phyloP scores from a whole-genome alignment of 768 basidiomycete genomes.

The Scleroderma citrinum region DNA sequence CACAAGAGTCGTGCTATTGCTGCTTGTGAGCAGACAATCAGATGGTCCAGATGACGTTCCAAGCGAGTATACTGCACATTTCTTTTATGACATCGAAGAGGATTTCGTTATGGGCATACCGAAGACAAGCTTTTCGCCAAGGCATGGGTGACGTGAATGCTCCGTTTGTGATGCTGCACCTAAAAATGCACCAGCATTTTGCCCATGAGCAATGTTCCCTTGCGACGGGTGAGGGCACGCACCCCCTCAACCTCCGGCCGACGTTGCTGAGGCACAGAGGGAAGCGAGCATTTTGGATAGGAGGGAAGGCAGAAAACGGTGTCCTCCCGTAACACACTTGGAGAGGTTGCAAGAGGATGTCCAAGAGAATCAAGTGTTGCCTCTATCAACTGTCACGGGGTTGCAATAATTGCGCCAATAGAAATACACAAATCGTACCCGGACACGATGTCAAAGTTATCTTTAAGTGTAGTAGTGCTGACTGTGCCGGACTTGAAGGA shows the following conservation, averaged over 20 bases:
- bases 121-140: slow-evolving; percentile 82
- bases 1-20: slow-evolving; percentile 61
- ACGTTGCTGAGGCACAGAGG: slow-evolving; percentile 20
- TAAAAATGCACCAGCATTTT: slow-evolving; percentile 2
- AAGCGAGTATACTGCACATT: slow-evolving; percentile 44
- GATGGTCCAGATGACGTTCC: slow-evolving; percentile 13
- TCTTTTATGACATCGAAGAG: slow-evolving; percentile 89
- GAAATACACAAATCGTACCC: slow-evolving; percentile 41
- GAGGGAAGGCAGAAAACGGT: slow-evolving; percentile 87
- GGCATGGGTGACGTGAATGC: slow-evolving; percentile 88
- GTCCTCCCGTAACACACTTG: slow-evolving; percentile 84
- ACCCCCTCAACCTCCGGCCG: slow-evolving; percentile 26
- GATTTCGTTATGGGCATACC: slow-evolving; percentile 85
- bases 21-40: slow-evolving; percentile 21
- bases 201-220: not conserved
- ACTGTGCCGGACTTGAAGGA: slow-evolving; percentile 77
- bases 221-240: not conserved
- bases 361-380: slow-evolving; percentile 94
- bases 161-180: slow-evolving; percentile 32
- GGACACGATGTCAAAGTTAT: slow-evolving; percentile 93
- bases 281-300: slow-evolving; percentile 61
- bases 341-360: slow-evolving; percentile 85
- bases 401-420: not conserved
- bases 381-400: slow-evolving; percentile 64
- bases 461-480: slow-evolving; percentile 71